Evolutionary conservation across 202 grass and related monocot genomes (phyloP), one percentile per base, ranked within the genome.

Genomic region (Setaria viridis): DNA sequence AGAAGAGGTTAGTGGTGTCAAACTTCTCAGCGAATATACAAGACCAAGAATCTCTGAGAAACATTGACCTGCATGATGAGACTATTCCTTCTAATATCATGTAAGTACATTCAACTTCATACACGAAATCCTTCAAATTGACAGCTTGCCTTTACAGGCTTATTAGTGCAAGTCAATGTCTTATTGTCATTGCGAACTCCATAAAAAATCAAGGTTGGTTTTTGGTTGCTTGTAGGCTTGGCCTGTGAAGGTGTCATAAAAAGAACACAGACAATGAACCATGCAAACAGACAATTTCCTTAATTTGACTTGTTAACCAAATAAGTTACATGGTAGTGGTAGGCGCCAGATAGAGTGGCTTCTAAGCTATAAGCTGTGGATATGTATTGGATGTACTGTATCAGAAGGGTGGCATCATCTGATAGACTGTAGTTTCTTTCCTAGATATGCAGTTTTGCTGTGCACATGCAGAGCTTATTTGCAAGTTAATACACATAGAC

Each of bases 41-140:
- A 72, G 77, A 85, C 17, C 46, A 78, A 58, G 76, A 59, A 53
- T 76, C 46, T 85, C 70, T 6, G 20, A 65, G 54, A 80, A 77
- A 65, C 30, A 64, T 42, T 42, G 30, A 20, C 62, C 47, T 33
- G 5, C 56, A 65, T 30, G 30, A 51, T 51, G 70, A 72, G 11
- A 77, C 81, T 77, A 19, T 66, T 19, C n/a, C 16, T 88, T 84
- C 72, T 71, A 77, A 67, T 78, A 33, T 25, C 32, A 79, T 13
- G 85, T 91, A 91, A 88, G 89, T 79, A 39, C 35, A 34, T 79
- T 67, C 21, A 53, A 39, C n/a, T 87, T 82, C 25, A 29, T 20
- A 41, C 19, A 51, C 68, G 6, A 74, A 70, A 5, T 54, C 21
- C 53, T 76, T 75, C 9, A 70, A 37, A 68, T 35, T 60, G 51